A percentile compares a stretch with the other conserved stretches of the same genome.
phyloP scores from a whole-genome alignment of 2,329 filamentous ascomycete species.

The Penicillium sp. region DNA sequence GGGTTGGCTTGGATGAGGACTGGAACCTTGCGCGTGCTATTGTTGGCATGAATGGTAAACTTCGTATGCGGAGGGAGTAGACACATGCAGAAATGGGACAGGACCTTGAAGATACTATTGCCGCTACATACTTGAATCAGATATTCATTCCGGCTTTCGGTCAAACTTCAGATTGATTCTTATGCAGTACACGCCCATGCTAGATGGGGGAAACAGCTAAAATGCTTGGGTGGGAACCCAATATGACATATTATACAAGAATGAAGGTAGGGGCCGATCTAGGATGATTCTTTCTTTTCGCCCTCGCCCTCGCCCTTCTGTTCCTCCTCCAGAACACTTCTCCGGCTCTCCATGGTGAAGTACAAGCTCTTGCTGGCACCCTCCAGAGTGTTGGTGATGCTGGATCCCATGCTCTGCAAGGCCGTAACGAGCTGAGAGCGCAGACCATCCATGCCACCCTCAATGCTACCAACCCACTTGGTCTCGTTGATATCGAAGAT shows the following conservation, averaged over 20 bases:
- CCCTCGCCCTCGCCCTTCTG: slow-evolving; percentile 33
- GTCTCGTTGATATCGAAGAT: slow-evolving; percentile 70
- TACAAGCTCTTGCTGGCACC: slow-evolving; percentile 75
- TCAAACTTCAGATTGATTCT: slow-evolving; percentile 1
- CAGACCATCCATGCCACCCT: slow-evolving; percentile 73
- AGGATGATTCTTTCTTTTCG: slow-evolving; percentile 33
- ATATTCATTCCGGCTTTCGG: neutral
- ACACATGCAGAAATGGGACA: neutral
- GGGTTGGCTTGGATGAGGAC: slow-evolving; percentile 78
- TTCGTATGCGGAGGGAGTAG: slow-evolving; percentile 36
- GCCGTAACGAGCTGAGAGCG: slow-evolving; percentile 73
- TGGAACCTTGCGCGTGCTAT: slow-evolving; percentile 87
- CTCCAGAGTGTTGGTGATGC: slow-evolving; percentile 72
- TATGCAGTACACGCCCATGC: slow-evolving; percentile 21
- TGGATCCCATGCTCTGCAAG: slow-evolving; percentile 72
- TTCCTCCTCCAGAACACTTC: slow-evolving; percentile 74
- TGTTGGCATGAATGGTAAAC: slow-evolving; percentile 78
- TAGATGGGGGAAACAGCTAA: slow-evolving; percentile 15
- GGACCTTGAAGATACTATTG: neutral
- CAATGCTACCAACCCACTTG: slow-evolving; percentile 68
- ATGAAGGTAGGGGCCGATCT: slow-evolving; percentile 15
- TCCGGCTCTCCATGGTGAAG: slow-evolving; percentile 77
- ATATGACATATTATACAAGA: slow-evolving; percentile 36
- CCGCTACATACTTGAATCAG: too few species aligned
- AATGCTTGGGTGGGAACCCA: slow-evolving; percentile 5